Evolutionary conservation across 306 rosid genomes (phyloP).

Genomic region (Vachellia pachyceras): DNA sequence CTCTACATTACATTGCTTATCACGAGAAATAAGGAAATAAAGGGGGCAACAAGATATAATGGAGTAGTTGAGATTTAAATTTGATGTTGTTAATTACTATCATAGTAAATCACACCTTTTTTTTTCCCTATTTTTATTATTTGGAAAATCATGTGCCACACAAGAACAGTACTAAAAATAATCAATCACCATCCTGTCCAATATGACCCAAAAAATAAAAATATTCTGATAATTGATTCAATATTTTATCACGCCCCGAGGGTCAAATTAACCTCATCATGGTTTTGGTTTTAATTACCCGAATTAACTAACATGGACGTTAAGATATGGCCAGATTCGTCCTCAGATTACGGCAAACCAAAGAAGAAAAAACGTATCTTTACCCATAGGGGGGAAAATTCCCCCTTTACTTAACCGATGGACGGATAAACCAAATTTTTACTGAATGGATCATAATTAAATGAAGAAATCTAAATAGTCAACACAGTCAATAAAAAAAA

Average conservation of each 20-base stretch:
- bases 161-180: constrained; percentile 8
- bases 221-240: background rate
- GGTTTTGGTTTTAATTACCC: background rate
- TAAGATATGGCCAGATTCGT: background rate
- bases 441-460: background rate
- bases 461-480: background rate
- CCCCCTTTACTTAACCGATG: background rate
- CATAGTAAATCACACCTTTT: background rate
- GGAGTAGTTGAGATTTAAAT: background rate
- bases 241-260: background rate
- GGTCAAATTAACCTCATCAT: background rate
- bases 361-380: too few species aligned
- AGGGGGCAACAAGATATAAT: background rate
- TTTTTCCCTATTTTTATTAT: background rate
- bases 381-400: too few species aligned
- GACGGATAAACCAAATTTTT: background rate
- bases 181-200: background rate
- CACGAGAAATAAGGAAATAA: background rate
- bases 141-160: background rate
- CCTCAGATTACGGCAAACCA: background rate
- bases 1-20: background rate
- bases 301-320: background rate
- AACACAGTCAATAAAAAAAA: too few species aligned
- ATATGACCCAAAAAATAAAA: too few species aligned
- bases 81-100: too few species aligned